Conservation (phyloP, 768 basidiomycete species). For the Strobilomyces echinocephalus region DNA sequence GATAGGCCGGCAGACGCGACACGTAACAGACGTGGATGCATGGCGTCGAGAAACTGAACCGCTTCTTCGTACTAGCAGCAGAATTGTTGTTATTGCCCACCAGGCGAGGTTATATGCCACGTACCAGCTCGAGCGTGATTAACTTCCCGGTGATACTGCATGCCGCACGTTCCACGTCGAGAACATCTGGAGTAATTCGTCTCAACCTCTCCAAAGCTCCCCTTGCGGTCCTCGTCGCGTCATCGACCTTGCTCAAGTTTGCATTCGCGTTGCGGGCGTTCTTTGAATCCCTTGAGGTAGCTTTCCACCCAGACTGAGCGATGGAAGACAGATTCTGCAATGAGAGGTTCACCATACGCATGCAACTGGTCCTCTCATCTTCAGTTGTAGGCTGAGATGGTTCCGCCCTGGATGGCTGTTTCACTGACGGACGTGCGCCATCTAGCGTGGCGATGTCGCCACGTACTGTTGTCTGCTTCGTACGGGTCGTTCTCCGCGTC, state of each 20-base stretch:
- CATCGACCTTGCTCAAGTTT: conserved; percentile 33
- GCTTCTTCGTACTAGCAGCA: conserved; percentile 51
- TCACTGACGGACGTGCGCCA: conserved; percentile 25
- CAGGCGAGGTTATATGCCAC: conserved; percentile 23
- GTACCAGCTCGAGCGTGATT: conserved; percentile 64
- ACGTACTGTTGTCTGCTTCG: conserved; percentile 4
- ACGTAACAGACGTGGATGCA: conserved; percentile 39
- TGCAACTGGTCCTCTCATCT: conserved; percentile 41
- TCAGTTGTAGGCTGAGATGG: conserved; percentile 21
- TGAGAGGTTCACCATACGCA: conserved; percentile 61
- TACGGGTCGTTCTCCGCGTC: conserved; percentile 12
- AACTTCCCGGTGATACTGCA: conserved; percentile 64
- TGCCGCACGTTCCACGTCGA: conserved; percentile 74
- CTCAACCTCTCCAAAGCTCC: conserved; percentile 47
- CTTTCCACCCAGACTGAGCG: conserved; percentile 60
- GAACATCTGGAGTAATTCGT: conserved; percentile 37
- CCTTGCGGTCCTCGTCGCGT: conserved; percentile 33
- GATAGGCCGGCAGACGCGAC: neutral
- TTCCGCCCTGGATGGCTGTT: conserved; percentile 12
- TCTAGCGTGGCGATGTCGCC: conserved; percentile 15
- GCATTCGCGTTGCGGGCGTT: conserved; percentile 18
- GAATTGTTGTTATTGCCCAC: neutral
- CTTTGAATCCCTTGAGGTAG: conserved; percentile 20
- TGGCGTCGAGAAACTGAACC: conserved; percentile 39
- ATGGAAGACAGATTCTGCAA: conserved; percentile 52